Base-by-base conservation (phyloP, 2,329 filamentous ascomycete species). In the Exophiala lecanii-corni region DNA sequence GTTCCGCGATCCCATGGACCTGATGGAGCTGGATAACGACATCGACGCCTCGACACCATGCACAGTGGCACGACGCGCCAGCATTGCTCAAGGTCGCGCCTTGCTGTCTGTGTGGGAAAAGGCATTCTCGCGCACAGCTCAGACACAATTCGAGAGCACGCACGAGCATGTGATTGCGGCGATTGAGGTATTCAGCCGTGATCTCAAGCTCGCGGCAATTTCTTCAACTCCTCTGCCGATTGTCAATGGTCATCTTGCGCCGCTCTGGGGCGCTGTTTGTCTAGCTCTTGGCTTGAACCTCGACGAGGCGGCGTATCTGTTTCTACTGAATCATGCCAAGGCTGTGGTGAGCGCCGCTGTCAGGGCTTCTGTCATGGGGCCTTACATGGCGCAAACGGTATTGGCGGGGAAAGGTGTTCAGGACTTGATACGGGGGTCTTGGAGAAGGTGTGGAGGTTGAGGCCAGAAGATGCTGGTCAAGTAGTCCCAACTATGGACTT, bases 11-110 rank as follows among this genome's bases (percentile, higher is more conserved):
- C 76, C 77, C 1, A 51, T 59, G n/a, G 57, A 61, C 1, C 62
- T 82, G 1, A 63, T 68, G 41, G 68, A 67, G 0, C 63, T 81
- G 25, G 79, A 82, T 60, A 80, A 82, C 57, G 76, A 79, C 55
- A 69, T 82, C 34, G 79, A 83, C 52, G 79, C 79, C 15, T 75
- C 72, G 19, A 81, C 78, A 1, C 74, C 75, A 1, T 83, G 79
- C 54, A 76, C 76, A 0, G 79, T 83, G 9, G 77, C 77, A 5
- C 68, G 78, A 36, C 67, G 79, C 36, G 79, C 79, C 4, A 81
- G 76, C 50, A 63, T 79, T 16, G 73, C 76, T 0, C 79, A 83
- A 55, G 79, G 79, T 0, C 63, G 75, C 28, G 79, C 79, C 1
- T 62, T 82, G 32, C 60, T 82, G 4, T 66, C 70, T 2, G 70